Percentiles rank a stretch among this genome's conserved stretches.
phyloP scores from a whole-genome alignment of 352 stramenopile genomes.

The Plasmopara muralis region DNA sequence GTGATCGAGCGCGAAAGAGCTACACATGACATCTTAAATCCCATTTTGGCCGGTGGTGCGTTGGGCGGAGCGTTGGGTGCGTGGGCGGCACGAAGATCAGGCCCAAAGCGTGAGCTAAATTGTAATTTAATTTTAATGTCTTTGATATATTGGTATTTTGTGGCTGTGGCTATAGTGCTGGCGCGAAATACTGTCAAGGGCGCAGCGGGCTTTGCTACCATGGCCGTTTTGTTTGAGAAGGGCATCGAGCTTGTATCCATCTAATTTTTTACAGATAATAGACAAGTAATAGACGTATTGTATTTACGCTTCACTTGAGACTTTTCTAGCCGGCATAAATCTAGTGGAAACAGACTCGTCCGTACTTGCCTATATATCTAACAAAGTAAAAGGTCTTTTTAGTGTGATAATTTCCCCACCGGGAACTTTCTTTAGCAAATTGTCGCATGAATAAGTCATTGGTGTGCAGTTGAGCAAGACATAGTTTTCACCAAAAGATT shows the following conservation, averaged over 20 bases:
- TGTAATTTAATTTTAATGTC: neutral
- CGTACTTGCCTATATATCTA: conserved; percentile 17
- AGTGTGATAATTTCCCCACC: conserved; percentile 33
- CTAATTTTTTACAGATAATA: conserved; percentile 3
- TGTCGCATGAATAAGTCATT: conserved; percentile 11
- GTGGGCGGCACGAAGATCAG: conserved; percentile 64
- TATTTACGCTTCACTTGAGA: conserved; percentile 3
- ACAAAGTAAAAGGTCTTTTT: conserved; percentile 44
- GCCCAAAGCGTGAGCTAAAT: conserved; percentile 42
- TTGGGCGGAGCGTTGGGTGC: conserved; percentile 56
- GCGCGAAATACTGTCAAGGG: conserved; percentile 68
- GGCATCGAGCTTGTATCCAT: conserved; percentile 56
- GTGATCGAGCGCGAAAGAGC: conserved; percentile 79
- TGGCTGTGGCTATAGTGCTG: conserved; percentile 39
- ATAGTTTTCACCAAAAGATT: conserved; percentile 4
- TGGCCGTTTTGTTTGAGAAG: conserved; percentile 85
- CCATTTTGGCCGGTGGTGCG: conserved; percentile 62
- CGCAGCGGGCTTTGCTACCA: conserved; percentile 67
- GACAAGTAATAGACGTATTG: conserved; percentile 18
- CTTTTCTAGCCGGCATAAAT: neutral
- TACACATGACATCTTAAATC: conserved; percentile 70
- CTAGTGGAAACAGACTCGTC: too few species aligned
- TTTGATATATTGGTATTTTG: conserved; percentile 1
- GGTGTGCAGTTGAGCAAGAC: conserved; percentile 49
- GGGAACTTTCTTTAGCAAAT: conserved; percentile 19